phyloP scores from a whole-genome alignment of 495 filamentous ascomycete species.

The Trichoderma reesei region DNA sequence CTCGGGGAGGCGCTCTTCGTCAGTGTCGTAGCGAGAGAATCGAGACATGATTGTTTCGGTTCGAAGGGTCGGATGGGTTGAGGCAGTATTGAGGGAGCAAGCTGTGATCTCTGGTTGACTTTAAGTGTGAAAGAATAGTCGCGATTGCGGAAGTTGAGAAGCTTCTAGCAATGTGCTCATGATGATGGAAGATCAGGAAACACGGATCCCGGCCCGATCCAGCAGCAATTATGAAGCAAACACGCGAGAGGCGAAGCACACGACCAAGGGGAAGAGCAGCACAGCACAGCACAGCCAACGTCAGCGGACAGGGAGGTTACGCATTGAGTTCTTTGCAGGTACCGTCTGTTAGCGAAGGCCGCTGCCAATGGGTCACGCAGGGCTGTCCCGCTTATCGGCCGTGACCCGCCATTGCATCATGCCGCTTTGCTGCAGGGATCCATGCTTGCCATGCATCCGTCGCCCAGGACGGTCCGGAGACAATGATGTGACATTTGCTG shows the following conservation, averaged over 20 bases:
- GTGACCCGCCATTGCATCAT: neutral
- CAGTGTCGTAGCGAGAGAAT: conserved; percentile 35
- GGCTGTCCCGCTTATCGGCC: neutral
- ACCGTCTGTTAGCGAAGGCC: neutral
- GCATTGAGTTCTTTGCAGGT: neutral
- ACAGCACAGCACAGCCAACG: neutral
- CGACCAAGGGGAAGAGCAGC: neutral
- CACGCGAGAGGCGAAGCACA: neutral
- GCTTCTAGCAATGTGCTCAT: neutral
- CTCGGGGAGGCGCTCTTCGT: conserved; percentile 42
- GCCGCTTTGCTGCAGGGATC: neutral
- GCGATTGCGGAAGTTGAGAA: neutral
- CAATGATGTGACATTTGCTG: no score
- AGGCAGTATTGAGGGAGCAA: no score
- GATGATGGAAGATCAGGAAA: neutral
- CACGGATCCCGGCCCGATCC: neutral
- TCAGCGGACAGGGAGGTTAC: neutral
- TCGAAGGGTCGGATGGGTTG: no score
- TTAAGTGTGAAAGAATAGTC: neutral
- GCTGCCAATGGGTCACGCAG: neutral
- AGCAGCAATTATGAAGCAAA: neutral
- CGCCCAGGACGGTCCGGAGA: no score
- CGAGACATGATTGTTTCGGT: conserved; percentile 32
- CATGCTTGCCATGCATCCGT: neutral
- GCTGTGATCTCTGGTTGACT: neutral